Base-by-base conservation (phyloP, 225 moss, liverwort and hornwort genomes). In the Rhytidiadelphus loreus region DNA sequence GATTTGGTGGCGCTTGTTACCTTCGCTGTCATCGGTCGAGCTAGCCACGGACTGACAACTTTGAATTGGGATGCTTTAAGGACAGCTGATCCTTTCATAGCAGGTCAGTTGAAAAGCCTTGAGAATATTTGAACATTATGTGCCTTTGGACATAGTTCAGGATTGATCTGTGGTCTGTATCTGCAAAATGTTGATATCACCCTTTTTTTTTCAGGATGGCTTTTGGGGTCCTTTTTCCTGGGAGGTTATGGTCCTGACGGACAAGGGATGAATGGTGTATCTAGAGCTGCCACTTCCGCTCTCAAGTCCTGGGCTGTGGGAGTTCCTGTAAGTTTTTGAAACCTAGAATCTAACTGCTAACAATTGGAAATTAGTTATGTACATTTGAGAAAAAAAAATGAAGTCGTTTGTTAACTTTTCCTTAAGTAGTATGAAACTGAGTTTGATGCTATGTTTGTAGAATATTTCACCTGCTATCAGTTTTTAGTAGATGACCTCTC, bases 181-280 rank as follows among this genome's bases (percentile, higher is more conserved):
- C 39, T 53, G 86, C 30, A 26, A 63, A 86, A 74, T 61, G 55
- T 59, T 88, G 83, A 90, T 56, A 8, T 39, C 8, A 7, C 32
- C 26, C 26, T 43, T 26, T 55, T 30, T 50, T 88, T n/a, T 66
- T 30, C 94, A 98, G 98, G 98, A 61, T 98, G 98, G 98, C 90
- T 98, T 83, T 59, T 97, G 85, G 97, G 94, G 56, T 87, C 94
- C 41, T 98, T 93, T 83, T 96, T 98, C 87, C 53, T 93, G 61
- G 98, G 98, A 66, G 98, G 97, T 30, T 98, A 95, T 89, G 97
- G 98, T 86, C 95, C 96, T 85, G 97, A 98, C 69, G 96, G 95
- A 12, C 96, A 96, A 89, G 98, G 98, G 86, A 87, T 95, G 84
- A 92, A 96, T 64, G 97, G 96, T 83, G 85, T 96, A 32, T 91